Evolutionary conservation across 2,329 filamentous ascomycete genomes (phyloP), one percentile per base, ranked within the genome.

Genomic region (Calonectria ilicicola): DNA sequence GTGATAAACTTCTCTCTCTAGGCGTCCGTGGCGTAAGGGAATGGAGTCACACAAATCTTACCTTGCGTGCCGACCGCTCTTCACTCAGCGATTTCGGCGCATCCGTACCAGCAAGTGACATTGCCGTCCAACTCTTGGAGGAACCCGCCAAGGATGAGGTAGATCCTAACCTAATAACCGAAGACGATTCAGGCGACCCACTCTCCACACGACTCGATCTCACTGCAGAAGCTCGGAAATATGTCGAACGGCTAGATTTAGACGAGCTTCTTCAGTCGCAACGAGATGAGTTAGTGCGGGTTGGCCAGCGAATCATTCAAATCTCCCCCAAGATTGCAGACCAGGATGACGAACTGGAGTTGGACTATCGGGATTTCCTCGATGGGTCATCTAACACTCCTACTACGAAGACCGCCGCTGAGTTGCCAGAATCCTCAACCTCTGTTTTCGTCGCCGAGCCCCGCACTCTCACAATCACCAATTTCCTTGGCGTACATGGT

Each of bases 401-500:
- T 5, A 44, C 69, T 1, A 69, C 71, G 29, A 76, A 51, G 8
- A 58, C 44, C 12, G 35, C 69, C 14, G 70, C 60, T 6, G 56
- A 70, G 9, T 5, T 60, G 19, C 46, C 51, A 67, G 70, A 56
- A 4, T 21, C 64, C 2, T 78, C 58, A 2, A 68, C 44, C 5
- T 42, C 74, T 4, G 56, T 72, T 35, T 78, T 78, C 27, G 68
- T 73, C 21, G 77, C 77, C 5, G 75, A 75, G 44, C 77, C 75
- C 9, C 60, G 47, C 0, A 73, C 3, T 1, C 72, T 78, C 21
- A 76, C 62, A 42, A 72, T 78, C 17, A 76, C 74, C 29, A 78
- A 78, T 51, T 78, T 78, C n/a, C 75, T 78, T 5, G 65, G 77
- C n/a, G 72, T 77, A 10, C 72, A 78, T 19, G n/a, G 64, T 12